Evolutionary conservation across 176 grass and related monocot genomes (phyloP), one percentile per base, ranked within the genome.

Genomic region (Oryza australiensis): DNA sequence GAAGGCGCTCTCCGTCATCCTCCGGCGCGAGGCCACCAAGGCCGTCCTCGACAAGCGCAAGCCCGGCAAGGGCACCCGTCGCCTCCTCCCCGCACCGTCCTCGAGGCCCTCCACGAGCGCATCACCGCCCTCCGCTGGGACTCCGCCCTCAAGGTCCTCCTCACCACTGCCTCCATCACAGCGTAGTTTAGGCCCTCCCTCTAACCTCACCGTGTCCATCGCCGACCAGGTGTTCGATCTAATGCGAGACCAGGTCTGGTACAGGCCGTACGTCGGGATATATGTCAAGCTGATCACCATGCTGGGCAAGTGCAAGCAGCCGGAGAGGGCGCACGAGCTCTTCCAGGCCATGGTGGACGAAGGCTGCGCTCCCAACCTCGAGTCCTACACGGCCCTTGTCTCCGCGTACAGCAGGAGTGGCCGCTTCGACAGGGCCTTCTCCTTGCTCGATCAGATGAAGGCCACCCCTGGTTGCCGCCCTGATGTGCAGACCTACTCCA

Each of bases 201-300:
- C 29, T 63, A 70, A 84, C 33, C 12, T 18, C 15, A 23, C 71
- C 16, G 18, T 48, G 2, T 0, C 64, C 72, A 59, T 22, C 55
- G 82, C 55, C 73, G 10, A 8, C 41, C 73, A 98, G 95, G 96
- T 99, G 82, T 98, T 98, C 80, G 89, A 95, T 59, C 77, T 98
- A 83, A 86, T 98, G 77, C 91, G 93, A 24, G 91, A 93, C 73
- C 90, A 98, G 80, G 82, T 98, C 23, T 98, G 96, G 96, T 98
- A 95, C 80, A 87, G 85, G 48, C 96, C 96, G 12, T 82, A 98
- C 81, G n/a, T 84, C 0, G 90, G 93, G 26, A 88, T 95, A 68
- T 98, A 95, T 80, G 90, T 91, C 70, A 98, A 98, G 88, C 93
- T 98, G 40, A 95, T 98, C 81, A 90, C 94, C 59, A 91, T 95